These are phyloP conservation scores for Westerdykella sp. DNA, from an alignment of 2,329 filamentous ascomycete species.

Conservation along the genomic window DNA sequence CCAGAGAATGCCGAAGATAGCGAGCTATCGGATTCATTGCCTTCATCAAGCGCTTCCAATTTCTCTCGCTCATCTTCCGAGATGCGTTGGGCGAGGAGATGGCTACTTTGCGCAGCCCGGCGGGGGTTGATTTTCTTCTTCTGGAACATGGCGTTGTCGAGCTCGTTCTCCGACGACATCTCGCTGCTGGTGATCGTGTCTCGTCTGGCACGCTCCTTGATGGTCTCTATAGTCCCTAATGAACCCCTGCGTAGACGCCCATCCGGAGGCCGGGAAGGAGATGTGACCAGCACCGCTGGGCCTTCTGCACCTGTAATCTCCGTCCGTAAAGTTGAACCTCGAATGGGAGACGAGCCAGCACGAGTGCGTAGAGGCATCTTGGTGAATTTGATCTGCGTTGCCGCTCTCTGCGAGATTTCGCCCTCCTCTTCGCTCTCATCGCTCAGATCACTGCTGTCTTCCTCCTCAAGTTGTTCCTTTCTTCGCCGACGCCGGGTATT, in stretches of 20 bases:
- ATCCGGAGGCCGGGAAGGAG: slow-evolving; percentile 47
- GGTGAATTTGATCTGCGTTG: slow-evolving; percentile 88
- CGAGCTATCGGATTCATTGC: slow-evolving; percentile 35
- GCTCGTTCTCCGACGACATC: slow-evolving; percentile 75
- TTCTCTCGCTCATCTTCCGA: slow-evolving; percentile 43
- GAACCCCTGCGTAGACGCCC: slow-evolving; percentile 58
- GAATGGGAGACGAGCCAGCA: slow-evolving; percentile 79
- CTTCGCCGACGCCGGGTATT: slow-evolving; percentile 61
- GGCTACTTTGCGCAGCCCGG: slow-evolving; percentile 49
- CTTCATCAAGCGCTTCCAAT: slow-evolving; percentile 38
- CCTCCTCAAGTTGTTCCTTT: slow-evolving; percentile 73
- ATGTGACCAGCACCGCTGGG: slow-evolving; percentile 49
- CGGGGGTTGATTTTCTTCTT: slow-evolving; percentile 57
- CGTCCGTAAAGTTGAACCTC: slow-evolving; percentile 46
- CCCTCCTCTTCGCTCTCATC: slow-evolving; percentile 78
- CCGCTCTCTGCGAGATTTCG: slow-evolving; percentile 51
- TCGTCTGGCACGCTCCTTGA: slow-evolving; percentile 62
- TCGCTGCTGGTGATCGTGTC: slow-evolving; percentile 79
- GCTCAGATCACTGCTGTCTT: slow-evolving; percentile 77
- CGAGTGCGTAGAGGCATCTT: slow-evolving; percentile 88
- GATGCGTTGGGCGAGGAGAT: slow-evolving; percentile 50
- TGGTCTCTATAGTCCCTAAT: slow-evolving; percentile 62
- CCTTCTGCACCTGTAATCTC: slow-evolving; percentile 49
- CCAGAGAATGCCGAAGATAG: slow-evolving; percentile 38
- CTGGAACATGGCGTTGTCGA: slow-evolving; percentile 61